Base-by-base conservation (phyloP, 768 basidiomycete species). In the Mycena epipterygia region DNA sequence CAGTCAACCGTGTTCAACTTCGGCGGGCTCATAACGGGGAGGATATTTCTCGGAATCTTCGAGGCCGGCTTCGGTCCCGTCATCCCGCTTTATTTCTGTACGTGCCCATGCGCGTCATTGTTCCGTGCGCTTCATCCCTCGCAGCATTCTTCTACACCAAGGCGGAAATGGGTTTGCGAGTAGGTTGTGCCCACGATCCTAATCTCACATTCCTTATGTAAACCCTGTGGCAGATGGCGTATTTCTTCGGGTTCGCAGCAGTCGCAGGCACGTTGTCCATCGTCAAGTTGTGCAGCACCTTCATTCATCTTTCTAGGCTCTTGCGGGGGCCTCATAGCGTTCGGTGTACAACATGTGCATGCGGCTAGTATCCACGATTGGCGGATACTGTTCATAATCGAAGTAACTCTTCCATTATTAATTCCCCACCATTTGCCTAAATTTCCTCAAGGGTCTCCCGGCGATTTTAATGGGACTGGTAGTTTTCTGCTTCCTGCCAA, bases 181-280 rank as follows among this genome's bases (percentile, higher is more conserved):
- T 91, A 53, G 83, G 68, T 25, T 46, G 46, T 25, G 25, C 14
- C 2, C n/a, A 46, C 8, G 39, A 4, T 41, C 39, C 39, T 4
- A 9, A 16, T 55, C 2, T 2, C 35, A 37, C 23, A 5, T 58
- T 39, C 60, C 42, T 9, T 51, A 49, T 23, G 23, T 48, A 39
- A 11, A 37, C 39, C 51, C 3, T 19, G 21, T 23, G 23, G 42
- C 39, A 87, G 82, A 87, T 92, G 87, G 93, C 92, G 1, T 89
- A 93, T 74, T 94, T 93, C 91, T 95, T 94, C 68, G 92, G 91
- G 9, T 95, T 94, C 76, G 93, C 94, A 4, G 93, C 94, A 3
- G 89, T 94, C 6, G 92, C 94, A 5, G 94, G 94, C 25, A 21
- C 33, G 67, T 65, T 39, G 13, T 30, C 19, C 7, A 14, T 8